phyloP scores from a whole-genome alignment of 805 yeast genomes.

The Candida arabinofermentans region DNA sequence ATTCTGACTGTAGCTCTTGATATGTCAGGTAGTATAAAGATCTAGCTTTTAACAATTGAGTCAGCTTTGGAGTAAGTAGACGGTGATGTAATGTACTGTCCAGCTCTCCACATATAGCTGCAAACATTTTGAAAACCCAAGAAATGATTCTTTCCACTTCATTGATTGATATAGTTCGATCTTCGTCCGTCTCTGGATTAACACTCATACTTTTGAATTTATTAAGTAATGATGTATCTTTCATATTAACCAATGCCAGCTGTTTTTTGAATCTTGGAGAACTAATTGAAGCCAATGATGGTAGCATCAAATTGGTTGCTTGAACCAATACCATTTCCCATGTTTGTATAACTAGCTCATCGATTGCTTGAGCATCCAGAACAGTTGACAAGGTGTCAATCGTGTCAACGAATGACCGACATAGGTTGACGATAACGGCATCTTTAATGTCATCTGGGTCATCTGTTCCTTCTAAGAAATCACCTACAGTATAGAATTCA shows the following conservation, averaged over 20 bases:
- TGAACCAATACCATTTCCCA: slow-evolving; percentile 11
- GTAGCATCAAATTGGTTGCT: slow-evolving; percentile 13
- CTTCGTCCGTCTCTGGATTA: neutral
- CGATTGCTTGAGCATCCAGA: slow-evolving; percentile 11
- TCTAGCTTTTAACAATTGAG: slow-evolving; percentile 7
- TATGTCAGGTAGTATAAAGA: slow-evolving; percentile 5
- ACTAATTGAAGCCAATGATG: slow-evolving; percentile 10
- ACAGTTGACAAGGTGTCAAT: slow-evolving; percentile 6
- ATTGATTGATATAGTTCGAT: slow-evolving; percentile 1
- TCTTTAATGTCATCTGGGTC: slow-evolving; percentile 1
- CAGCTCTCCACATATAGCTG: slow-evolving; percentile 5
- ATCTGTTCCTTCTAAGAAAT: slow-evolving; percentile 8
- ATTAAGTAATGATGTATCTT: slow-evolving; percentile 6
- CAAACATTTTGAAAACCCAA: slow-evolving; percentile 19
- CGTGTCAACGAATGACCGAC: neutral
- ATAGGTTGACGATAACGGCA: neutral
- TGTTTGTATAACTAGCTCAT: slow-evolving; percentile 8
- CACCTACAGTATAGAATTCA: slow-evolving; percentile 6
- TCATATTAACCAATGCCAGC: neutral
- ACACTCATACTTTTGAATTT: slow-evolving; percentile 7
- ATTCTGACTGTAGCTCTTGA: slow-evolving; percentile 12
- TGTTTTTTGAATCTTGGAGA: slow-evolving; percentile 3
- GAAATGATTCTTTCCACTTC: slow-evolving; percentile 17
- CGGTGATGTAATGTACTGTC: slow-evolving; percentile 3
- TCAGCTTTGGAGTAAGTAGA: slow-evolving; percentile 8